Evolutionary conservation across 306 rosid genomes (phyloP).

Genomic region (Malus fusca): DNA sequence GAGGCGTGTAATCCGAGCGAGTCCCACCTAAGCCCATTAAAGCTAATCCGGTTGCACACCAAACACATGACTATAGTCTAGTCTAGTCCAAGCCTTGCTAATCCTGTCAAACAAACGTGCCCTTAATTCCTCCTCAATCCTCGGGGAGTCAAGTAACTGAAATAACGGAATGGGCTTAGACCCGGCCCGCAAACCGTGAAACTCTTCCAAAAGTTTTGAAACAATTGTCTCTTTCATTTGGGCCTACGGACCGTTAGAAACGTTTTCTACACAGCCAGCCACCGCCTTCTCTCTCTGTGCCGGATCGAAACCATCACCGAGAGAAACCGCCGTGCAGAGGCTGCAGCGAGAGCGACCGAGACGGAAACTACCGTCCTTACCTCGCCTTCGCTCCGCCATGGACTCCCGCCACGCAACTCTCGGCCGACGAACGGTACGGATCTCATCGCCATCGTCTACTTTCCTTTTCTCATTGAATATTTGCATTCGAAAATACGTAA

Average conservation of each 20-base stretch:
- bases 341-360: neutral
- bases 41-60: too few relatives aligned
- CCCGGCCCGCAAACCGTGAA: neutral
- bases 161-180: neutral
- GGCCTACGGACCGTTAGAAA: neutral
- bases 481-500: neutral
- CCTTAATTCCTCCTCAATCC: too few relatives aligned
- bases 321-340: neutral
- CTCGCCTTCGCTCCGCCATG: slow-evolving; percentile 29
- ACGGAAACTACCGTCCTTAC: neutral
- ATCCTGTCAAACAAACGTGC: too few relatives aligned
- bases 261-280: neutral
- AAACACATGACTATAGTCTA: too few relatives aligned
- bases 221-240: neutral
- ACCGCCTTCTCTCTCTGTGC: neutral
- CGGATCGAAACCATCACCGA: neutral
- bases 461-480: slow-evolving; percentile 1
- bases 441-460: neutral
- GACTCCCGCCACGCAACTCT: slow-evolving; percentile 77
- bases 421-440: slow-evolving; percentile 74
- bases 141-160: too few relatives aligned
- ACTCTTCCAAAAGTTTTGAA: neutral
- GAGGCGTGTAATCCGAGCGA: too few relatives aligned
- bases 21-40: too few relatives aligned
- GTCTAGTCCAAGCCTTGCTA: too few relatives aligned